Percentiles rank a stretch among this genome's conserved stretches.
Evolutionary conservation across 1,284 basidiomycete genomes (phyloP).

Genomic region (Malassezia restricta): DNA sequence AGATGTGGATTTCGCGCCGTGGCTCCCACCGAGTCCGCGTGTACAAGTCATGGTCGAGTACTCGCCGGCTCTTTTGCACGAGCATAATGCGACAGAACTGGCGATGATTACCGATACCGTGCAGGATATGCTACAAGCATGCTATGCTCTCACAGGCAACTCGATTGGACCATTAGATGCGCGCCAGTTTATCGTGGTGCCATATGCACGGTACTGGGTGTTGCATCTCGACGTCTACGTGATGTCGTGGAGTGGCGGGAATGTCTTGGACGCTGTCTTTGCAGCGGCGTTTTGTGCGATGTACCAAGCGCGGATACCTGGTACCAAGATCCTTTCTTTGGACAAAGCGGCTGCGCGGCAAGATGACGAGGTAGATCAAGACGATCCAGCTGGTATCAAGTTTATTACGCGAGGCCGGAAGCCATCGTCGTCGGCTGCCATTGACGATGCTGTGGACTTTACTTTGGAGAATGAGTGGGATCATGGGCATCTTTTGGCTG

Average conservation of each 20-base stretch:
- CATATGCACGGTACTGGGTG: conserved; percentile 32
- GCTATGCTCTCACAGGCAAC: conserved; percentile 1
- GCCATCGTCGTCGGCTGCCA: background rate
- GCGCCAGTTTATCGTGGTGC: conserved; percentile 29
- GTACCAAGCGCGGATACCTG: conserved; percentile 28
- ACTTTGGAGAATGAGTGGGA: conserved; percentile 29
- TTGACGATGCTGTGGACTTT: conserved; percentile 22
- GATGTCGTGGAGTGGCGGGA: conserved; percentile 34
- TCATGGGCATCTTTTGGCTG: conserved; percentile 21
- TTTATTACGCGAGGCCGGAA: conserved; percentile 7
- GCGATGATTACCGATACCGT: conserved; percentile 6
- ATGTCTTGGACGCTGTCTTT: conserved; percentile 34
- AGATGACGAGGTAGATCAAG: conserved; percentile 16
- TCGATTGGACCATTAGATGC: conserved; percentile 17
- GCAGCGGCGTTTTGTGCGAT: conserved; percentile 32
- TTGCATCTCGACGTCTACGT: conserved; percentile 33
- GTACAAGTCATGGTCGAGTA: conserved; percentile 8
- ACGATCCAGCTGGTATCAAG: conserved; percentile 23
- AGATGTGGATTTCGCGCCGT: background rate
- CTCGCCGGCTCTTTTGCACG: conserved; percentile 11
- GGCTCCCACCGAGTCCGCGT: conserved; percentile 8
- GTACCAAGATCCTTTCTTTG: conserved; percentile 28
- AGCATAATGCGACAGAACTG: conserved; percentile 9
- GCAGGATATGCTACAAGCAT: conserved; percentile 10
- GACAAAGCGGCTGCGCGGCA: conserved; percentile 23